Evolutionary conservation across 1,284 basidiomycete species (phyloP).

Genomic region (Marasmius fiardii): DNA sequence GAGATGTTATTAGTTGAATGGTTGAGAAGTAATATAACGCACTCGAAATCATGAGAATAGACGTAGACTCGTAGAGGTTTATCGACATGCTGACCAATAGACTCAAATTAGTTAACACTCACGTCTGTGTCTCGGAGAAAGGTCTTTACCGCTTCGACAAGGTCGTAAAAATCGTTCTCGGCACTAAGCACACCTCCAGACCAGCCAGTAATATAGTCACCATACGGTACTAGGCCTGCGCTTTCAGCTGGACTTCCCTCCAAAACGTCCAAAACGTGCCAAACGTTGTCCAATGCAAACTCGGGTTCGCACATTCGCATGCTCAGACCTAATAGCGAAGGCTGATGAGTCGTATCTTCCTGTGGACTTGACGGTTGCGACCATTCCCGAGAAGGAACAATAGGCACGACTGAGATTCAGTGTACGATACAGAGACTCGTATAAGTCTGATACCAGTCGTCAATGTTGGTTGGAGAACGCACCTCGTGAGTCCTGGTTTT

Average conservation of each 20-base stretch:
- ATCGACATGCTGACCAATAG: constrained; percentile 72
- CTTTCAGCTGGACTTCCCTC: constrained; percentile 94
- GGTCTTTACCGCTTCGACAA: constrained; percentile 83
- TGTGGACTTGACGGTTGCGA: constrained; percentile 42
- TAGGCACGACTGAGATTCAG: constrained; percentile 73
- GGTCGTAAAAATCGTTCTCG: constrained; percentile 97
- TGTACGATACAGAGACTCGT: too few relatives aligned
- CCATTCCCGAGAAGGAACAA: constrained; percentile 87
- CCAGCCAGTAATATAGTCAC: constrained; percentile 92
- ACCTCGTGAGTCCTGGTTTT: constrained; percentile 83
- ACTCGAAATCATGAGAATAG: constrained; percentile 98
- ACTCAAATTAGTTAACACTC: constrained; percentile 10
- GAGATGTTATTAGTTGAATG: not conserved
- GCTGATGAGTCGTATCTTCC: constrained; percentile 42
- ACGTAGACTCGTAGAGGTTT: constrained; percentile 93
- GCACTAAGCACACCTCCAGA: constrained; percentile 88
- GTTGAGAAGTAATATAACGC: constrained; percentile 28
- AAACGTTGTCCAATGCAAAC: constrained; percentile 87
- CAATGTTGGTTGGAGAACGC: constrained; percentile 25
- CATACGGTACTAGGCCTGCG: constrained; percentile 82
- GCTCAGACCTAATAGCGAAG: constrained; percentile 87
- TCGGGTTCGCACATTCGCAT: constrained; percentile 89
- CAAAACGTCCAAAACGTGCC: constrained; percentile 96
- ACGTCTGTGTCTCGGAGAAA: too few relatives aligned
- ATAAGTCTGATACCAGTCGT: not conserved